Base-by-base conservation (phyloP, 1,139 yeast species). In the Pichia sp. region DNA sequence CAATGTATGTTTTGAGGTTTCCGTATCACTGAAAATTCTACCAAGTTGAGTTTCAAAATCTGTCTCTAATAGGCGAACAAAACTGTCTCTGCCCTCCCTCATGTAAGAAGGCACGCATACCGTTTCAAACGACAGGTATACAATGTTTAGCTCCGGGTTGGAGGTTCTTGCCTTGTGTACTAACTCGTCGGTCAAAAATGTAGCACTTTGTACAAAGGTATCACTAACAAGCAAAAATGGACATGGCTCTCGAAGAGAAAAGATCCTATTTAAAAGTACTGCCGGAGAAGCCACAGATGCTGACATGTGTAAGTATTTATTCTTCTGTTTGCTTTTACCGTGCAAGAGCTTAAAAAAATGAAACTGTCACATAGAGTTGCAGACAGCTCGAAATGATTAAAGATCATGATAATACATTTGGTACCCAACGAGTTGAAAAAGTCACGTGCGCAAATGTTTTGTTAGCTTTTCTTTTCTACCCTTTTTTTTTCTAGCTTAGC, bases 191-290 rank as follows among this genome's bases (percentile, higher is more conserved):
- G 87, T 64, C 15, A 92, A 68, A 55, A 73, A 66, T 46, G 72
- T 64, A 0, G 90, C 79, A 0, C 93, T 80, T 67, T 92, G 97
- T 0, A 80, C 74, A 16, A 90, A 70, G 0, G 88, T 77, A 67
- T 92, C 98, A 11, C 81, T 69, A 2, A 86, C 73, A 5, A 92
- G 73, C 13, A 89, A 70, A 57, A 92, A 80, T 0, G 96, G 95
- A 0, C 95, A 79, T 19, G 72, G 72, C 63, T 92, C 97, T 60
- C 84, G 85, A 49, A 88, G 72, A 2, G 84, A 72, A 10, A 92
- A 70, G 8, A 89, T 71, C 57, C 97, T 72, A 50, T 76, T 80
- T 50, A 87, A 70, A 13, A 85, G 71, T 26, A 85, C 84, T 0
- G 78, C 67, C 0, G 90, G 79, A 56, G 78, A 82, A 57, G 83